phyloP scores from a whole-genome alignment of 2,329 filamentous ascomycete species.

The Bipolaris victoriae region DNA sequence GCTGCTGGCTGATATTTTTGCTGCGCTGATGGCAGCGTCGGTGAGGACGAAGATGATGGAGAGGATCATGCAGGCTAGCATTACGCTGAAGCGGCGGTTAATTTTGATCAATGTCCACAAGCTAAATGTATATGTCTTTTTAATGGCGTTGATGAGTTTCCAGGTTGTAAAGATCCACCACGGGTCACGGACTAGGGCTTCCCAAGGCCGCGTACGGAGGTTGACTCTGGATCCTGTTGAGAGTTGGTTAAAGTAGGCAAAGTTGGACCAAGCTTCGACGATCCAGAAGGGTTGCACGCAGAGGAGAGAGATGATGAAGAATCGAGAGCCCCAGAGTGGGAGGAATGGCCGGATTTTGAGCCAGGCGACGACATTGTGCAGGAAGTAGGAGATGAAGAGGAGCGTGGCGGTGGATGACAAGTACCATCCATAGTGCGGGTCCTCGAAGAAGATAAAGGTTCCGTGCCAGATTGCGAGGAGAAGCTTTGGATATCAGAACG shows the following conservation, averaged over 20 bases:
- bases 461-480: constrained; percentile 47
- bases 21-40: constrained; percentile 40
- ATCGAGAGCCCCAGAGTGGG: constrained; percentile 41
- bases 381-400: constrained; percentile 46
- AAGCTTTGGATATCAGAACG: constrained; percentile 30
- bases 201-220: constrained; percentile 38
- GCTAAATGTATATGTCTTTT: constrained; percentile 42
- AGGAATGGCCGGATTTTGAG: constrained; percentile 46
- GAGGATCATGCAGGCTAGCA: constrained; percentile 44
- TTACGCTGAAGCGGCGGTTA: constrained; percentile 42
- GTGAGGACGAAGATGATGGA: constrained; percentile 42
- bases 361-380: constrained; percentile 47
- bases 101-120: constrained; percentile 34
- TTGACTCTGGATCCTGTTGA: constrained; percentile 34
- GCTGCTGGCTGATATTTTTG: constrained; percentile 30
- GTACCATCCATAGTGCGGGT: constrained; percentile 45
- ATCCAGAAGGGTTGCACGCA: constrained; percentile 46
- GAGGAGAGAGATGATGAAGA: constrained; percentile 42
- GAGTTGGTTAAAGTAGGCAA: constrained; percentile 44
- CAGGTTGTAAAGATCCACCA: constrained; percentile 49
- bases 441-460: constrained; percentile 43
- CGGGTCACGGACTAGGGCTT: constrained; percentile 42
- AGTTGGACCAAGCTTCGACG: constrained; percentile 46
- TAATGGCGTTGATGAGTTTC: constrained; percentile 40
- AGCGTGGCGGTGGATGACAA: constrained; percentile 42